Base-by-base conservation (phyloP, 192 early-diverging fungal genomes). In the Podochytrium sp. region DNA sequence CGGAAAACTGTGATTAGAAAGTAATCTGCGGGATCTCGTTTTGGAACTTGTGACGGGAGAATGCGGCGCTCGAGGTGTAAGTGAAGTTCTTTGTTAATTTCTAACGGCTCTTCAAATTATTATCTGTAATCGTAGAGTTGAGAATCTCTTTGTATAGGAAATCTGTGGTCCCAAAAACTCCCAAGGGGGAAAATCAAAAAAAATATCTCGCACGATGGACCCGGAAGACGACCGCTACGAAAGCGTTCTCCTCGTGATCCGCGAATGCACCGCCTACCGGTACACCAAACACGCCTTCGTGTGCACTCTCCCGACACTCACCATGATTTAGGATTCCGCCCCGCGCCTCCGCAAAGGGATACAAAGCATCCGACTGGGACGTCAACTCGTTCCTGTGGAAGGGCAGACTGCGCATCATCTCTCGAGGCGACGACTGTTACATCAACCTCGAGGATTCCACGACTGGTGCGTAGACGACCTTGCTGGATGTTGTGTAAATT, bases 341-440 rank as follows among this genome's bases (percentile, higher is more conserved):
- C 40, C 78, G 92, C 62, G 71, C 80, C 27, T 85, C 88, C 32
- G 86, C 89, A 35, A 81, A 82, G 72, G 89, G 89, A 37, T 92
- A 91, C 73, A 83, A 84, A 58, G 93, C 94, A 27, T 75, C 83
- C 3, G 93, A 96, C 75, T 94, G 94, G 94, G 91, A 93, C 76
- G 88, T 91, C 12, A 87, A 81, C 14, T 83, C 89, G 29, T 89
- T 87, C 67, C 71, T 94, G 32, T 96, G 93, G 93, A 88, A 87
- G 42, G 94, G 93, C 10, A 84, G 94, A 20, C 76, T 96, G 33
- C 73, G 92, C 34, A 84, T 96, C 42, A 86, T 93, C 55, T 81
- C 86, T 0, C 80, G 84, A 37, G 90, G 91, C 1, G 83, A 89
- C 30, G 83, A 89, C 10, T 91, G 89, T 30, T 83, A 81, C 65